Evolutionary conservation across 768 basidiomycete genomes (phyloP), one percentile per base, ranked within the genome.

Genomic region (Panus rudis): DNA sequence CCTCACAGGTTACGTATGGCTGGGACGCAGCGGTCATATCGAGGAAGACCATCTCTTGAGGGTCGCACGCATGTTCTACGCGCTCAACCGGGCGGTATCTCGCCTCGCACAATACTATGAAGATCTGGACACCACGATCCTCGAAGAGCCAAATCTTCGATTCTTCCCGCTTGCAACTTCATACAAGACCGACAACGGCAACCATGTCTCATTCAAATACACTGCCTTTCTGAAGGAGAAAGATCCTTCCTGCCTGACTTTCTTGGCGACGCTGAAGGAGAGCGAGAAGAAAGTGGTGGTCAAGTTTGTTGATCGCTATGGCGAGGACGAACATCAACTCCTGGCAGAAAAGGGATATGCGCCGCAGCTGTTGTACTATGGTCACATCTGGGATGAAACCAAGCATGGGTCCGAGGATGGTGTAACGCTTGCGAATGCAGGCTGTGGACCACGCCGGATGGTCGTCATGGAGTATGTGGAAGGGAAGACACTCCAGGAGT

Each of bases 381-480:
- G n/a, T n/a, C n/a, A n/a, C n/a, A n/a, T n/a, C n/a, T n/a, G n/a
- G n/a, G n/a, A n/a, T n/a, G n/a, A n/a, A n/a, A n/a, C n/a, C n/a
- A n/a, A n/a, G n/a, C 21, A 20, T 34, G 34, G 16, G 4, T 42
- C 62, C 37, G 37, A 54, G 19, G 23, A 39, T 13, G 11, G 6
- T 0, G 7, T 6, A 8, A 35, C 8, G 7, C 37, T 38, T 53
- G 22, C 21, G 37, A 10, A 10, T 8, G 0, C 5, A 14, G 5
- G 46, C 23, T 40, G 52, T 53, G 30, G 37, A 2, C 22, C 23
- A 1, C 48, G 58, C 20, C 42, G 52, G 22, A 67, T 68, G 63
- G 60, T 68, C n/a, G 63, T 69, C 19, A 70, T 69, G 68, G 63
- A 69, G 13, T 59, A 59, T 39, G 42, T 67, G 40, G 20, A 63